Conservation (phyloP, 768 basidiomycete species). For the Ramaria sp. region DNA sequence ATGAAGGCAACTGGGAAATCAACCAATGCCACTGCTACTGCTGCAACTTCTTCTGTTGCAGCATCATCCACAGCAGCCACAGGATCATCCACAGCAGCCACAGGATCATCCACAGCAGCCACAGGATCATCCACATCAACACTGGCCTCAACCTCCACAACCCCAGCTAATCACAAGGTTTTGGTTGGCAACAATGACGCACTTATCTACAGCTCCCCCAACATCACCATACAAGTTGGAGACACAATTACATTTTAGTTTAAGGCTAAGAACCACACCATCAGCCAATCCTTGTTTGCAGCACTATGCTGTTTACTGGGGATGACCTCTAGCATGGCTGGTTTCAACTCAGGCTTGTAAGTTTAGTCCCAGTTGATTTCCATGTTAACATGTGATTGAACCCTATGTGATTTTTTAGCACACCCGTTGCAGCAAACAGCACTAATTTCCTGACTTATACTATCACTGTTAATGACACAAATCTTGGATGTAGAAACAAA, state of each 20-base stretch:
- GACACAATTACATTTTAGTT: constrained; percentile 45
- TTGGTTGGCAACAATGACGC: constrained; percentile 29
- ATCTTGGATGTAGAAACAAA: no score
- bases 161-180: constrained; percentile 22
- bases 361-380: constrained; percentile 7
- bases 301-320: constrained; percentile 29
- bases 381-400: not conserved
- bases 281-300: constrained; percentile 23
- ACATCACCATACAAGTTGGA: constrained; percentile 36
- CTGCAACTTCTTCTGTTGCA: constrained; percentile 25
- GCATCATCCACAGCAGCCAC: no score
- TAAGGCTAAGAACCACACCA: constrained; percentile 17
- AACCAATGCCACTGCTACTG: constrained; percentile 11
- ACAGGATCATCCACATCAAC: constrained; percentile 14
- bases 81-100: no score
- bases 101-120: constrained; percentile 21
- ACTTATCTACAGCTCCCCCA: constrained; percentile 34
- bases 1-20: constrained; percentile 1
- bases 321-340: constrained; percentile 25
- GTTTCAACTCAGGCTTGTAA: constrained; percentile 47
- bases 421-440: constrained; percentile 34
- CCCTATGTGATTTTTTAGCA: constrained; percentile 19
- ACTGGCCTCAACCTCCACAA: constrained; percentile 22
- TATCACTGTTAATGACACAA: constrained; percentile 38
- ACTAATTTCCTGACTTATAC: constrained; percentile 42